Evolutionary conservation across 2,329 filamentous ascomycete species (phyloP).

Genomic region (Diaporthe caulivora): DNA sequence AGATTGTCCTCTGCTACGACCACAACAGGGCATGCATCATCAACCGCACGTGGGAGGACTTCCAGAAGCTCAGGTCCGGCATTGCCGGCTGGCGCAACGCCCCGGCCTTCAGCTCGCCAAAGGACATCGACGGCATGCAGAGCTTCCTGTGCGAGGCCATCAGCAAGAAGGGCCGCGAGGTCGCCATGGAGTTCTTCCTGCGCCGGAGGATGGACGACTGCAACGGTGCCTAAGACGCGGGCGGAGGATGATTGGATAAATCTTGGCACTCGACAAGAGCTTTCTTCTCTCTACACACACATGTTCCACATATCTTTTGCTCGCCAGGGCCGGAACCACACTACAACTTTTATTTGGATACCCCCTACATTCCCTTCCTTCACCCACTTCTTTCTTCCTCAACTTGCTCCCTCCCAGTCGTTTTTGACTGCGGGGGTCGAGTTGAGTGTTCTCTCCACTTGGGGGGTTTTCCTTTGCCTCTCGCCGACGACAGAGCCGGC

Average conservation of each 20-base stretch:
- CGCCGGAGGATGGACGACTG: constrained; percentile 48
- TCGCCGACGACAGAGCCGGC: neutral
- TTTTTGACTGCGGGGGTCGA: neutral
- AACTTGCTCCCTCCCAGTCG: neutral
- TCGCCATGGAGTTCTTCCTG: constrained; percentile 46
- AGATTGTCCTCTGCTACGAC: constrained; percentile 47
- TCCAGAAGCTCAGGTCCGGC: constrained; percentile 41
- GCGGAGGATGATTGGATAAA: neutral
- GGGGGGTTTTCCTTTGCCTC: neutral
- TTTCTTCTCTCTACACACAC: neutral
- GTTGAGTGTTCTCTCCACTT: neutral
- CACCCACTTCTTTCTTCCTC: neutral
- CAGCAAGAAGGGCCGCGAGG: constrained; percentile 35
- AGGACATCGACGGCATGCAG: constrained; percentile 41
- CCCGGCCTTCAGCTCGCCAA: constrained; percentile 28
- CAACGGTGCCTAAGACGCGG: constrained; percentile 1
- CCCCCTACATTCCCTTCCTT: constrained; percentile 12
- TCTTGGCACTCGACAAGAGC: neutral
- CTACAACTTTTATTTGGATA: constrained; percentile 29
- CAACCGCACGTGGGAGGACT: constrained; percentile 47
- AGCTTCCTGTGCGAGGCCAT: constrained; percentile 41
- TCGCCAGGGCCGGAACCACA: constrained; percentile 21
- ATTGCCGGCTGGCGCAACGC: constrained; percentile 35
- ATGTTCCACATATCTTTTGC: constrained; percentile 12
- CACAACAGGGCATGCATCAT: constrained; percentile 50